phyloP scores from a whole-genome alignment of 2,329 filamentous ascomycete species.

The Fonsecaea multimorphosa region DNA sequence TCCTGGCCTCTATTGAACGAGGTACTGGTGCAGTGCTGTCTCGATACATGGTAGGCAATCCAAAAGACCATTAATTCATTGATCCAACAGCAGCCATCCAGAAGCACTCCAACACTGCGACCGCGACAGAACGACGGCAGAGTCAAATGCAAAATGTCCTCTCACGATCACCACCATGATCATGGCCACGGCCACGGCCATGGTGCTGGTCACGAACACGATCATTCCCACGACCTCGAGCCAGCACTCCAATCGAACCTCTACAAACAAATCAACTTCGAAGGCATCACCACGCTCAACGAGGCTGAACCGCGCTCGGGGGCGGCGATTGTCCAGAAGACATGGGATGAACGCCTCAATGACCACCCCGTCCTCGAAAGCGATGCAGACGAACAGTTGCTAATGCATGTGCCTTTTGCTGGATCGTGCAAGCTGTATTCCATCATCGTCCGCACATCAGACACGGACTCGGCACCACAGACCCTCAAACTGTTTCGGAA shows the following conservation, averaged over 20 bases:
- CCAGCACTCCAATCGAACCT: constrained; percentile 89
- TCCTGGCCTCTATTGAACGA: not conserved
- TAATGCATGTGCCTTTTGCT: constrained; percentile 92
- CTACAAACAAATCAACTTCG: constrained; percentile 91
- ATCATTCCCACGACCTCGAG: constrained; percentile 90
- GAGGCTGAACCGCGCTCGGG: constrained; percentile 74
- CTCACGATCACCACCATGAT: constrained; percentile 31
- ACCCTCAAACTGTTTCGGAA: constrained; percentile 90
- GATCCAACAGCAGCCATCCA: not conserved
- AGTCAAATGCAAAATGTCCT: constrained; percentile 23
- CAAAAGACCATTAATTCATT: not conserved
- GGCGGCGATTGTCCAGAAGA: constrained; percentile 80
- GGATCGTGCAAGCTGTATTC: constrained; percentile 92
- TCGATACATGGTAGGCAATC: not conserved
- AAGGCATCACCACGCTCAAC: constrained; percentile 82
- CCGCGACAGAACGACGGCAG: not conserved
- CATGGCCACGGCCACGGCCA: constrained; percentile 51
- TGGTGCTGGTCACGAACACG: constrained; percentile 69
- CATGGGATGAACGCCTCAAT: constrained; percentile 80
- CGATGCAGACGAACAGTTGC: constrained; percentile 89
- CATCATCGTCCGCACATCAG: constrained; percentile 81
- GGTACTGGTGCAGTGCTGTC: not conserved
- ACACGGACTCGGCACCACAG: constrained; percentile 72
- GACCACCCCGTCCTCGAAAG: constrained; percentile 77
- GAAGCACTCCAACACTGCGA: not conserved